phyloP scores from a whole-genome alignment of 2,329 filamentous ascomycete genomes.

The Fusarium subglutinans region DNA sequence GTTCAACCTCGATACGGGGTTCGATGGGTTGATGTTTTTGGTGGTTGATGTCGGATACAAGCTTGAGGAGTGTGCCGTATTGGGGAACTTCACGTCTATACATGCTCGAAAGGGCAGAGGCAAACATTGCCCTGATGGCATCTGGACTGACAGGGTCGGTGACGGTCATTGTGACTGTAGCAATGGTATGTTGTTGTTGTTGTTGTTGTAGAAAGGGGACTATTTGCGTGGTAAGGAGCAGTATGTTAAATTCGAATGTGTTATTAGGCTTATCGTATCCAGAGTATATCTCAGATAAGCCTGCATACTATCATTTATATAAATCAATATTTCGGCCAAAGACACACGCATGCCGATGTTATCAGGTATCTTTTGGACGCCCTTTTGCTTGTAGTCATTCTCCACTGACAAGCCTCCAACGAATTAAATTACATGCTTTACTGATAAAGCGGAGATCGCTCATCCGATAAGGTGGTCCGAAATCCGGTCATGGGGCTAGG shows the following conservation, averaged over 20 bases:
- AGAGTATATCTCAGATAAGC: background rate
- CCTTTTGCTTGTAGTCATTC: slow-evolving; percentile 11
- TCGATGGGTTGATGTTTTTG: background rate
- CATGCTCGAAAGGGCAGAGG: slow-evolving; percentile 48
- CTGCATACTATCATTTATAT: slow-evolving; percentile 6
- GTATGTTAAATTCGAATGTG: too few species aligned
- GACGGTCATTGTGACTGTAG: background rate
- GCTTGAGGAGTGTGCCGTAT: slow-evolving; percentile 46
- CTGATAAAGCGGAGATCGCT: background rate
- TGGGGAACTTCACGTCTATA: slow-evolving; percentile 49
- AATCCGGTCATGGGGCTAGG: slow-evolving; percentile 7
- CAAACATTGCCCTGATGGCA: slow-evolving; percentile 37
- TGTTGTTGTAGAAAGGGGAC: background rate
- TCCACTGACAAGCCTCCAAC: background rate
- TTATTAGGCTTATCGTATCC: background rate
- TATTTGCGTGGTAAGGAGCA: background rate
- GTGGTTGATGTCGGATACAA: slow-evolving; percentile 44
- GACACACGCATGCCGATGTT: background rate
- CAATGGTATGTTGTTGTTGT: background rate
- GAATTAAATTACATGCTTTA: background rate
- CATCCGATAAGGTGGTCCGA: slow-evolving; percentile 7
- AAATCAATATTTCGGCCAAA: background rate
- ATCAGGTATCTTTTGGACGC: background rate
- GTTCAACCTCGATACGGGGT: slow-evolving; percentile 32
- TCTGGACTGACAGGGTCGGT: slow-evolving; percentile 13